Evolutionary conservation across 2,329 filamentous ascomycete species (phyloP), one percentile per base, ranked within the genome.

Genomic region (Colletotrichum tanaceti): DNA sequence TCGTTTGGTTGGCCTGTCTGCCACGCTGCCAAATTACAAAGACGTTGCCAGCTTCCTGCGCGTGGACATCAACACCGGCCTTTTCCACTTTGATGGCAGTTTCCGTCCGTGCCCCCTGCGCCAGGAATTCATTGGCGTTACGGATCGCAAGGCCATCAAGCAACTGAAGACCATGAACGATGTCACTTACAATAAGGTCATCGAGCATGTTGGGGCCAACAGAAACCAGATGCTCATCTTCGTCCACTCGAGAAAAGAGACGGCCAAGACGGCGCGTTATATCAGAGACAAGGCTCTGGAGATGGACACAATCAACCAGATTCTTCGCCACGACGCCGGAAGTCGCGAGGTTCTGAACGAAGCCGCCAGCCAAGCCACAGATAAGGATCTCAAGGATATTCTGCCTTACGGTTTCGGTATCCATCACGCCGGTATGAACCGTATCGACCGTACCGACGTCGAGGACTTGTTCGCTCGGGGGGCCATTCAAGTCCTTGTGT

Each of bases 121-220:
- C 74, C 96, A 99, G 78, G 97, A 99, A 79, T 99, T 98, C 76
- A 93, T 99, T 73, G 96, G 96, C 61, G 92, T 99, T 50, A 98
- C 95, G 0, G 96, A 99, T 73, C 97, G 96, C 82, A 98, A 98
- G 79, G 93, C 96, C 6, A 99, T 99, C 82, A 99, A 98, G 81
- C 96, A 99, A 79, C 84, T 99, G 63, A 98, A 98, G 85, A 97
- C 93, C 0, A 99, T 99, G 96, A 99, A 99, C 76, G 96, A 99
- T 74, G 94, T 99, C 63, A 98, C 94, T 66, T 99, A 99, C 79
- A 97, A 91, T 72, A 99, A 99, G 80, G 94, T 98, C 35, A 88
- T 99, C 63, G 96, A 99, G 79, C 95, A 98, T 77, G 95, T 98
- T 38, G 96, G 96, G 7, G 90, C 91, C 68, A 91, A 97, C 75